phyloP scores from a whole-genome alignment of 306 rosid genomes.

The Castanopsis chinensis region DNA sequence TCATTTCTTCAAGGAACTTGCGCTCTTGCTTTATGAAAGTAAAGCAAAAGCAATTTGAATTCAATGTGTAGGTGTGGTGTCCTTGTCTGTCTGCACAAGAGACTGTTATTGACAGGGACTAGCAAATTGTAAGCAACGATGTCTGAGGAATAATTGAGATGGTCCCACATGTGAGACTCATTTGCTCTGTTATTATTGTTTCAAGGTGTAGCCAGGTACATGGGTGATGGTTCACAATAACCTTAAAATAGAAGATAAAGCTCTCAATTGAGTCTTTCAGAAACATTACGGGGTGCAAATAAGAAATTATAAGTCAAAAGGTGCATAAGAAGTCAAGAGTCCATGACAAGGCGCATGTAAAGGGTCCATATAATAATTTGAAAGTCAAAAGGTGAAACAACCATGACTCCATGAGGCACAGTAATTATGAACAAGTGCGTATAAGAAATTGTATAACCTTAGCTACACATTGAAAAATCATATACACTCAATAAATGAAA shows the following conservation, averaged over 20 bases:
- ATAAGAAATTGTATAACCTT: neutral
- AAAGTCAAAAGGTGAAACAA: too few relatives aligned
- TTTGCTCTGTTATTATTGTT: neutral
- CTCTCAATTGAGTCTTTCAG: neutral
- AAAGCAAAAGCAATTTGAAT: constrained; percentile 12
- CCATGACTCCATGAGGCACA: too few relatives aligned
- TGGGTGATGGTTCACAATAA: neutral
- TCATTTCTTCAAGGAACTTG: constrained; percentile 6
- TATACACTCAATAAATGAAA: neutral
- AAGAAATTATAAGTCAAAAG: neutral
- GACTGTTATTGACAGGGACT: neutral
- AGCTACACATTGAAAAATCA: neutral
- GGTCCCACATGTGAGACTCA: constrained; percentile 3
- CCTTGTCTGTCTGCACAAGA: neutral
- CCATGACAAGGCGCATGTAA: neutral
- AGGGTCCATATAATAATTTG: neutral
- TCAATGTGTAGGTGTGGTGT: constrained; percentile 3
- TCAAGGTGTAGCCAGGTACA: neutral
- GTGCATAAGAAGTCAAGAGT: neutral
- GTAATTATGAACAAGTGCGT: too few relatives aligned
- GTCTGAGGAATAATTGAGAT: neutral
- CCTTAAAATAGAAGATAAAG: neutral
- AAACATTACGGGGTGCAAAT: neutral
- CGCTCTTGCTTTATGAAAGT: neutral
- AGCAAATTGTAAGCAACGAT: neutral